phyloP scores from a whole-genome alignment of 192 early-diverging fungal genomes.

The Backusella circina region DNA sequence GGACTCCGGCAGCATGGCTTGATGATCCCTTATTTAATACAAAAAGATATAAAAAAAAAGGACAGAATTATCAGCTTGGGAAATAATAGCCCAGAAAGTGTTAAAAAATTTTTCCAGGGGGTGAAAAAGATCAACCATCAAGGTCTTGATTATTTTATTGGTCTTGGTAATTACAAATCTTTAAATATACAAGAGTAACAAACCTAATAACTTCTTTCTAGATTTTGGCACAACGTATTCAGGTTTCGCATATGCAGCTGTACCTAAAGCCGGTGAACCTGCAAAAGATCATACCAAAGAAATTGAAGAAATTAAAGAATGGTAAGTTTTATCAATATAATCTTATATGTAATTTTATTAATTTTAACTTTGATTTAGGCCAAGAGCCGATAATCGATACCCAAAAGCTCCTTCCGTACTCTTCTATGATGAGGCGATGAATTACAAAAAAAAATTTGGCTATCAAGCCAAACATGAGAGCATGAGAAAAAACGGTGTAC shows the following conservation, averaged over 20 bases:
- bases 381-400: constrained; percentile 41
- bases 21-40: background rate
- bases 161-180: background rate
- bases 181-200: background rate
- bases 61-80: background rate
- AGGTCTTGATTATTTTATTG: background rate
- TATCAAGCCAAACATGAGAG: background rate
- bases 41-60: background rate
- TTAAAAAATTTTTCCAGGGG: background rate
- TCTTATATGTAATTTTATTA: background rate
- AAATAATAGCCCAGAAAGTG: background rate
- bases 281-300: constrained; percentile 33
- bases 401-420: constrained; percentile 44
- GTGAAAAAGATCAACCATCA: background rate
- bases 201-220: background rate
- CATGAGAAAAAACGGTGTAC: constrained; percentile 24
- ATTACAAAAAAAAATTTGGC: constrained; percentile 40
- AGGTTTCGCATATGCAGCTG: constrained; percentile 41
- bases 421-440: constrained; percentile 41
- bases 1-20: background rate
- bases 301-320: constrained; percentile 17
- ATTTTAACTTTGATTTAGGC: constrained; percentile 19
- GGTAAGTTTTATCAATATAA: background rate
- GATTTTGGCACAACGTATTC: constrained; percentile 44
- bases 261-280: constrained; percentile 38